Evolutionary conservation across 2,329 filamentous ascomycete genomes (phyloP).

Genomic region (Colletotrichum salicis): DNA sequence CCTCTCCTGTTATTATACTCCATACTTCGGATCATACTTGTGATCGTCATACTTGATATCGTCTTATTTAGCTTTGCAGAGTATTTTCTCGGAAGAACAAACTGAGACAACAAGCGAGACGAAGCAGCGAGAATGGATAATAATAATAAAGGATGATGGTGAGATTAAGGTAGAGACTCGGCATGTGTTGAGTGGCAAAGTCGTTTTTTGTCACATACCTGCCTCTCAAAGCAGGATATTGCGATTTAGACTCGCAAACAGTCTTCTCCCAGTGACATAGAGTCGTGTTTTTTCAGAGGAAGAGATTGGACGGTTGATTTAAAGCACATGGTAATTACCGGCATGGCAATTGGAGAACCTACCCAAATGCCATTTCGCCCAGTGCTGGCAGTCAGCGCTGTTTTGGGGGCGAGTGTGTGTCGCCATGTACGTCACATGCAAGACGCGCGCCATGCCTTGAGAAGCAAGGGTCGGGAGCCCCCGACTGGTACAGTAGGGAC

Average conservation of each 20-base stretch:
- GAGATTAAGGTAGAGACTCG: no score
- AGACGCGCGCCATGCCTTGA: constrained; percentile 5
- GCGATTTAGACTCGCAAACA: not conserved
- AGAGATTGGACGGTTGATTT: not conserved
- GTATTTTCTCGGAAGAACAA: no score
- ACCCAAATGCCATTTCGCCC: not conserved
- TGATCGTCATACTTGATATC: no score
- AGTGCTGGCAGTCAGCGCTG: not conserved
- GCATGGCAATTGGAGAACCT: not conserved
- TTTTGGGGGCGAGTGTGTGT: not conserved
- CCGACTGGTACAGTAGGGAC: constrained; percentile 30
- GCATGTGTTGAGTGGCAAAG: no score
- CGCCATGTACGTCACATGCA: constrained; percentile 31
- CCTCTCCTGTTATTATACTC: no score
- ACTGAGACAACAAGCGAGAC: no score
- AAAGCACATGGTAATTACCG: not conserved
- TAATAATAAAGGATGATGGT: no score
- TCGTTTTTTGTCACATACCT: no score
- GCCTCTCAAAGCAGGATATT: no score
- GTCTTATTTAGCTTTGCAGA: no score
- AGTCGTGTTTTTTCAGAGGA: not conserved
- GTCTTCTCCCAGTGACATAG: not conserved
- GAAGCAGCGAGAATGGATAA: no score
- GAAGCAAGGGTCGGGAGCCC: constrained; percentile 31
- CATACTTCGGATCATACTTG: no score